Base-by-base conservation (phyloP, 352 stramenopile genomes). In the Thalassiosira sp. region DNA sequence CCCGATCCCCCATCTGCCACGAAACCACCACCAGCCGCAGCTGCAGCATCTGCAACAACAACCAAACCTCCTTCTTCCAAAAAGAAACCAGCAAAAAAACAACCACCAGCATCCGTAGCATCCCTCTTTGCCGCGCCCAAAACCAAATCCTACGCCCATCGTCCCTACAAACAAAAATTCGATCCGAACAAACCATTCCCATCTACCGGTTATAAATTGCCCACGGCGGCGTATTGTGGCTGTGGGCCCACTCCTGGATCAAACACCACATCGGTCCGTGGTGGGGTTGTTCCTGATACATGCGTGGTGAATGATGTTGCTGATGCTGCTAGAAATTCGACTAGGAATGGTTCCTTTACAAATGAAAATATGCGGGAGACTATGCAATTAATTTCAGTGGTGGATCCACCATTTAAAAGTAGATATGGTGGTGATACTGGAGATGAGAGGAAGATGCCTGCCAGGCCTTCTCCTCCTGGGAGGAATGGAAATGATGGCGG, bases 191-290 rank as follows among this genome's bases (percentile, higher is more conserved):
- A 52, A 40, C 64, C 72, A 13, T 76, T 72, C 20, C 65, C 64
- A 24, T 31, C 40, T 13, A 22, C 16, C 1, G 72, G 62, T 1
- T 70, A 70, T 18, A 46, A 58, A 31, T 48, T 81, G 13, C 61
- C 58, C 18, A 72, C 72, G 2, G 65, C 64, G 13, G 72, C 64
- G 0, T 69, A 81, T 57, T 71, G 52, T 18, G 65, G 72, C 13
- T 81, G 72, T 48, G 72, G 72, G 0, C 72, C 72, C 6, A 81
- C 71, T 51, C 71, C 71, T 0, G 22, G 28, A 24, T 54, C 42
- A 5, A 33, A 59, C 11, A 35, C 57, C 10, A 5, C 27, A 10
- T 25, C 57, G 8, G 57, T 37, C 8, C 35, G 33, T 3, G 57
- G 57, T 35, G 18, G 2, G 1, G 11, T 22, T 10, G 51, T 3